Conservation (phyloP, 2,329 filamentous ascomycete genomes). For the Xylaria sp. region DNA sequence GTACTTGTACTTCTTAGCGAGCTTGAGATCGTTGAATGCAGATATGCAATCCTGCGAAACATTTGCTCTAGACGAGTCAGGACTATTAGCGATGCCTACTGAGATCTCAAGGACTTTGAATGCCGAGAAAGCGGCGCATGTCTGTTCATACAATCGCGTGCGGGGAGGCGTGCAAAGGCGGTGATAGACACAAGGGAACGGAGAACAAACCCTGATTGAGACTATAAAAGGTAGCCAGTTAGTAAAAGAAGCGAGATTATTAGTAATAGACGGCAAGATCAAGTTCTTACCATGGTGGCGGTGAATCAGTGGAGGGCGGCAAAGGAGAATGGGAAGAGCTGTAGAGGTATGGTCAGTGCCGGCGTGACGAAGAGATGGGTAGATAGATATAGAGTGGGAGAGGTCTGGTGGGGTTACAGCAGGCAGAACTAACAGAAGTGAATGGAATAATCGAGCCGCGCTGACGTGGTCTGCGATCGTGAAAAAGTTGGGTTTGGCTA, state of each 20-base stretch:
- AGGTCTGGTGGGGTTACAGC: constrained; percentile 13
- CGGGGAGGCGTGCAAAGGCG: constrained; percentile 26
- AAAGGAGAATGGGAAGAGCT: constrained; percentile 44
- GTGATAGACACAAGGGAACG: constrained; percentile 35
- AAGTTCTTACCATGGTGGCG: constrained; percentile 47
- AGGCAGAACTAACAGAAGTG: constrained; percentile 37
- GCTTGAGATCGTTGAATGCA: constrained; percentile 84
- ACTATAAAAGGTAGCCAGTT: constrained; percentile 55
- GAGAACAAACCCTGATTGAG: constrained; percentile 73
- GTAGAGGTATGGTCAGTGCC: constrained; percentile 44
- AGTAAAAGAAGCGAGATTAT: constrained; percentile 32
- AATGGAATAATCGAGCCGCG: constrained; percentile 30
- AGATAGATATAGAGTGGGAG: constrained; percentile 27
- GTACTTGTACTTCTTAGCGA: constrained; percentile 83
- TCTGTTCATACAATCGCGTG: constrained; percentile 31
- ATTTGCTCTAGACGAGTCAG: constrained; percentile 66
- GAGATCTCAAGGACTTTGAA: not conserved
- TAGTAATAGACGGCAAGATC: constrained; percentile 11
- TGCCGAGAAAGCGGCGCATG: constrained; percentile 27
- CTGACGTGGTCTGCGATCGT: constrained; percentile 36
- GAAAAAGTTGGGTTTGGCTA: constrained; percentile 31
- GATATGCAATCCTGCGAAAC: constrained; percentile 77
- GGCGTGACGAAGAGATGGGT: constrained; percentile 24
- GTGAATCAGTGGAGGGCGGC: constrained; percentile 39
- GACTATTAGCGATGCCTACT: constrained; percentile 27